Conservation (phyloP, 768 basidiomycete species). For the Termitomyces sp. region DNA sequence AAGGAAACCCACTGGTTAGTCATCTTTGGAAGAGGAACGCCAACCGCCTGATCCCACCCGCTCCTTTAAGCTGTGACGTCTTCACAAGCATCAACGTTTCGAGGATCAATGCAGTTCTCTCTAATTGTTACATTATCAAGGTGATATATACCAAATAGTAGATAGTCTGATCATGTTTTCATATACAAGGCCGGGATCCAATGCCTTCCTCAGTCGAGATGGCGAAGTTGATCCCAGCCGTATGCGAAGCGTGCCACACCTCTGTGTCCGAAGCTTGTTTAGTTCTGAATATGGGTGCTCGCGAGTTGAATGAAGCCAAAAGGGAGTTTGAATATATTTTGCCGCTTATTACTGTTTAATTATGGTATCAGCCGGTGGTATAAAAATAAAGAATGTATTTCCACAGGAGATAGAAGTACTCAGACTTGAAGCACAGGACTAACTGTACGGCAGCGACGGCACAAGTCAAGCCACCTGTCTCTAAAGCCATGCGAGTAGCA, state of each 20-base stretch:
- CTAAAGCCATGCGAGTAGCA: background rate
- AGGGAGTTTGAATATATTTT: constrained; percentile 1
- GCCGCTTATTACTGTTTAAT: background rate
- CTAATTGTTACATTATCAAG: no score
- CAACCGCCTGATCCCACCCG: no score
- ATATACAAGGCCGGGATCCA: background rate
- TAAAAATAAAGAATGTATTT: background rate
- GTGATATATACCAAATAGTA: no score
- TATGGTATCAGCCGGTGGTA: background rate
- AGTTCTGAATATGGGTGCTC: background rate
- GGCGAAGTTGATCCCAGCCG: background rate
- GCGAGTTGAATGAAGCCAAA: background rate
- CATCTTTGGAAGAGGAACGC: no score
- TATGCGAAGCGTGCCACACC: background rate
- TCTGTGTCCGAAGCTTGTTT: background rate
- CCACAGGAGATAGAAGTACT: background rate
- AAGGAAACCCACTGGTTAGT: background rate
- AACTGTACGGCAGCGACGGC: background rate
- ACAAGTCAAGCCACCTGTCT: background rate
- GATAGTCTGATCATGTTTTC: background rate
- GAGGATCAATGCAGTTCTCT: background rate
- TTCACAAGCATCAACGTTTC: background rate
- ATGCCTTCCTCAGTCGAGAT: background rate
- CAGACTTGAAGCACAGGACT: background rate
- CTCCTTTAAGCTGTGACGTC: no score